A percentile compares a stretch with the other conserved stretches of the same genome.
Conservation (phyloP, 306 rosid species). For the Urtica urens region DNA sequence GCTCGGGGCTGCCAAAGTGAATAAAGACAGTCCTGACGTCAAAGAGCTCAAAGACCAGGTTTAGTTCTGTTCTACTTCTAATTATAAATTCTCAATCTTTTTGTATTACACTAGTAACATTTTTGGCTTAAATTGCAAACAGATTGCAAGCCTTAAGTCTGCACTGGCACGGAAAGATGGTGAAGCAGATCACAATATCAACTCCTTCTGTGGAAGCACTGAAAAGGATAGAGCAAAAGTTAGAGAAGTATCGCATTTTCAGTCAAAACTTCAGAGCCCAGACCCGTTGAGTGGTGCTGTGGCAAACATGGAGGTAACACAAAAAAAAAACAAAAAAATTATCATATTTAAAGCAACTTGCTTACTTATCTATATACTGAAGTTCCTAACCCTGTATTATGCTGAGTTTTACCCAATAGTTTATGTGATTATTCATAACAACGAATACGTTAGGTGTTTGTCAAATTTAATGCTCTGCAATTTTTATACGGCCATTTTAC, state of each 20-base stretch:
- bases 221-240: conserved; percentile 41
- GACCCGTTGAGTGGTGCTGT: conserved; percentile 31
- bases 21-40: conserved; percentile 72
- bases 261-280: conserved; percentile 24
- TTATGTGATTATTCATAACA: too few species aligned
- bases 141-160: conserved; percentile 72
- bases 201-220: conserved; percentile 43
- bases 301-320: conserved; percentile 49
- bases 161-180: conserved; percentile 66
- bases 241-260: conserved; percentile 48
- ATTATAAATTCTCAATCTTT: not conserved
- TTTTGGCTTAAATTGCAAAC: conserved; percentile 14
- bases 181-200: conserved; percentile 27
- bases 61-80: conserved; percentile 11
- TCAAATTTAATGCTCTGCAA: too few species aligned
- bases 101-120: not conserved
- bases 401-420: too few species aligned
- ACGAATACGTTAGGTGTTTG: too few species aligned
- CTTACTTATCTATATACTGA: too few species aligned
- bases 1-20: conserved; percentile 88
- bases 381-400: too few species aligned
- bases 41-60: conserved; percentile 92
- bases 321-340: too few species aligned
- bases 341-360: too few species aligned
- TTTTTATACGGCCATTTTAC: too few species aligned